These are phyloP conservation scores for Toxoplasma gondii DNA, from an alignment of 169 alveolate genomes.

Conservation along the genomic window DNA sequence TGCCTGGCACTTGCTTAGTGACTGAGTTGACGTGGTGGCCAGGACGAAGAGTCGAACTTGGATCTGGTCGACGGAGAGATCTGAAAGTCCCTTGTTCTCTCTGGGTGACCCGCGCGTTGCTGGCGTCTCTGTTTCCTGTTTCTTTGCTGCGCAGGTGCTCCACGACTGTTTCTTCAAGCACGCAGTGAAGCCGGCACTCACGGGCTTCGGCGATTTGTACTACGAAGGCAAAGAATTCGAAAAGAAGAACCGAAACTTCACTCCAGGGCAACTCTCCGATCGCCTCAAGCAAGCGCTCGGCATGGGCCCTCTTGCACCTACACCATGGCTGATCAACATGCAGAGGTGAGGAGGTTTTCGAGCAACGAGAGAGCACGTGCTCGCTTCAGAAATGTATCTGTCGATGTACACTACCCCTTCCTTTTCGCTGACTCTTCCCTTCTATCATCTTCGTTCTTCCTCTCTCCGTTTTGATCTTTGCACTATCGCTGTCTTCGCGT, in stretches of 20 bases:
- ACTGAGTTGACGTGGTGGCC: no score
- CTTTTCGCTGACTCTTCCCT: not conserved
- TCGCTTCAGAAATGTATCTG: not conserved
- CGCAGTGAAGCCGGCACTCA: conserved; percentile 95
- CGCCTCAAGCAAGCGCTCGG: conserved; percentile 96
- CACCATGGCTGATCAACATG: conserved; percentile 98
- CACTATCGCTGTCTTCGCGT: not conserved
- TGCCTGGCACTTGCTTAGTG: not conserved
- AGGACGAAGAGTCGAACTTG: not conserved
- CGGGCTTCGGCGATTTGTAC: conserved; percentile 94
- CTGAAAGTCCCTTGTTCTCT: not conserved
- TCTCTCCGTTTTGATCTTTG: not conserved
- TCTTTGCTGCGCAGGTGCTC: conserved; percentile 79
- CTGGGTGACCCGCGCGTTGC: not conserved
- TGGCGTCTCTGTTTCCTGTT: not conserved
- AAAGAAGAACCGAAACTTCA: conserved; percentile 89
- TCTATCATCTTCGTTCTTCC: not conserved
- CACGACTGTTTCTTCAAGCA: conserved; percentile 98
- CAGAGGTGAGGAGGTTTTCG: conserved; percentile 82
- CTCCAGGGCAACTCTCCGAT: conserved; percentile 95
- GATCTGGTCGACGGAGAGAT: not conserved
- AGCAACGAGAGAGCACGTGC: not conserved
- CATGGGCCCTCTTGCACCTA: conserved; percentile 94
- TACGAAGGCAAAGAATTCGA: conserved; percentile 98
- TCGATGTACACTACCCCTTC: not conserved